Conservation (phyloP, 805 yeast genomes). For the Metschnikowia borealis region DNA sequence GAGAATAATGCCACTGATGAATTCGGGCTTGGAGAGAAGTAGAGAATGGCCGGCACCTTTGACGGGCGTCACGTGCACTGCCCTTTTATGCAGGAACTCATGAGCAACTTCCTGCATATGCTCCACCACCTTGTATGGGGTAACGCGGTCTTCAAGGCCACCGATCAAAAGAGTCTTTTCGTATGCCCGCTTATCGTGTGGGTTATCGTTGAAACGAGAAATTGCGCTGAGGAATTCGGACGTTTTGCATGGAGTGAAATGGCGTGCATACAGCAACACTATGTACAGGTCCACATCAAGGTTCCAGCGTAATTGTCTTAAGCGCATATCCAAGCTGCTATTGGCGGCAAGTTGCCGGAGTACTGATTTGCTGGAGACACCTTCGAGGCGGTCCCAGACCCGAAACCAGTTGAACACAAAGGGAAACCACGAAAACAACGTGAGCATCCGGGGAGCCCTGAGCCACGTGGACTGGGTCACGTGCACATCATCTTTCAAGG, state of each 20-base stretch:
- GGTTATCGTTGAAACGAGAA: constrained; percentile 32
- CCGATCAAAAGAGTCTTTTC: constrained; percentile 53
- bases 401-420: constrained; percentile 53
- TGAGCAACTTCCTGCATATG: constrained; percentile 26
- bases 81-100: constrained; percentile 20
- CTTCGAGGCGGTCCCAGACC: constrained; percentile 57
- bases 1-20: constrained; percentile 56
- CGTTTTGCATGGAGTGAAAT: constrained; percentile 42
- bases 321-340: constrained; percentile 37
- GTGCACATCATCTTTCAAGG: constrained; percentile 3
- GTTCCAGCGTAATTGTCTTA: constrained; percentile 68
- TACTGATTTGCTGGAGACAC: constrained; percentile 59
- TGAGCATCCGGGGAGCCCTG: constrained; percentile 15
- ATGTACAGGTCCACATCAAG: constrained; percentile 54
- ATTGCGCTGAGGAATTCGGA: constrained; percentile 44
- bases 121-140: constrained; percentile 43
- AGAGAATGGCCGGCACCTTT: constrained; percentile 62
- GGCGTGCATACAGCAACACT: constrained; percentile 50
- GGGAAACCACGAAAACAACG: constrained; percentile 37
- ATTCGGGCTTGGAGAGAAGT: constrained; percentile 59
- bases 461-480: constrained; percentile 4
- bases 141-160: constrained; percentile 55
- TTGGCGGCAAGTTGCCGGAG: constrained; percentile 42
- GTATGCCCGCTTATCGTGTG: constrained; percentile 26
- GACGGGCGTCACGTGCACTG: constrained; percentile 34